Percentiles rank a stretch among this genome's conserved stretches.
These are phyloP conservation scores for Pichia sp. DNA, from an alignment of 1,139 yeast genomes.

Conservation along the genomic window DNA sequence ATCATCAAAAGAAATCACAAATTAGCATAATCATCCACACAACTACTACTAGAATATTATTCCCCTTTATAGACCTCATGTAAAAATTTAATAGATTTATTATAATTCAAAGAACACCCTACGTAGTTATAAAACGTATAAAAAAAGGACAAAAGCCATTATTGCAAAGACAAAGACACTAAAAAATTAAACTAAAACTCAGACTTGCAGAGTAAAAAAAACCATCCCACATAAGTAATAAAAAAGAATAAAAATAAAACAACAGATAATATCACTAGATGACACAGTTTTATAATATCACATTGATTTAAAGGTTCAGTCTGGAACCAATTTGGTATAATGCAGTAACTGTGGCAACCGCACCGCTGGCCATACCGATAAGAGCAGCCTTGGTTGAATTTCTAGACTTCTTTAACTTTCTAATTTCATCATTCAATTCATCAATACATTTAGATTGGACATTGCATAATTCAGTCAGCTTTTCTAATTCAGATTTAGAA, in stretches of 20 bases:
- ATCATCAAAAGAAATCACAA: slow-evolving; percentile 35
- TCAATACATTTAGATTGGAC: neutral
- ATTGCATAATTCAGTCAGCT: neutral
- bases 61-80: too few relatives aligned
- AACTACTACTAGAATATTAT: too few relatives aligned
- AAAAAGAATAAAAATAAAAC: slow-evolving; percentile 1
- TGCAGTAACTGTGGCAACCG: slow-evolving; percentile 16
- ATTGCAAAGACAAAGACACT: neutral
- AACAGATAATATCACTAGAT: neutral
- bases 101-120: too few relatives aligned
- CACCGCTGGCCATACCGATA: slow-evolving; percentile 13
- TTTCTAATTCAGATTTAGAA: neutral
- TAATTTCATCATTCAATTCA: slow-evolving; percentile 3
- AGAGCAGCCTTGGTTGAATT: slow-evolving; percentile 3
- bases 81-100: too few relatives aligned
- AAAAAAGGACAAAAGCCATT: neutral
- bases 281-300: neutral
- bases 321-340: slow-evolving; percentile 12
- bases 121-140: neutral
- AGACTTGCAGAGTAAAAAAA: too few relatives aligned
- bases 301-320: neutral
- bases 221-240: too few relatives aligned
- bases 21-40: slow-evolving; percentile 17
- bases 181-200: neutral
- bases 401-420: neutral